phyloP scores from a whole-genome alignment of 148 eudicot genomes.

The Vaccinium corymbosum region DNA sequence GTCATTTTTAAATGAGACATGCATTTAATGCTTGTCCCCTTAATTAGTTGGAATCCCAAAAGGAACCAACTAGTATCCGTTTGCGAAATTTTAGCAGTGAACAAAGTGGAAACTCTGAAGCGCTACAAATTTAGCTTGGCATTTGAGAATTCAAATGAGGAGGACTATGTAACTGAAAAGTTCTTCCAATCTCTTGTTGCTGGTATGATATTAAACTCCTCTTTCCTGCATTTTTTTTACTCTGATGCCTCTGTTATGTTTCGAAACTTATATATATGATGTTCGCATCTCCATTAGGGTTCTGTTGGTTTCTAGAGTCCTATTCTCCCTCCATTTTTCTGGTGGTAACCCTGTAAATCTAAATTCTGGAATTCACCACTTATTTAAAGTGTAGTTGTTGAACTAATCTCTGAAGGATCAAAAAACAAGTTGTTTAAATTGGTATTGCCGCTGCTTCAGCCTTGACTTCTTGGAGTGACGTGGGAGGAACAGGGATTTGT shows the following conservation, averaged over 20 bases:
- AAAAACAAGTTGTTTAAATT: background rate
- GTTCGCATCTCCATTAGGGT: background rate
- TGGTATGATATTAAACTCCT: constrained; percentile 42
- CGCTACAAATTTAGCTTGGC: constrained; percentile 92
- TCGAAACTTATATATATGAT: background rate
- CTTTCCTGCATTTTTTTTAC: background rate
- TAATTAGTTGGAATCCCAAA: too few species aligned
- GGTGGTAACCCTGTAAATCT: background rate
- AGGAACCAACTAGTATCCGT: too few species aligned
- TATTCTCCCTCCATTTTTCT: background rate
- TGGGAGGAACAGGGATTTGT: background rate
- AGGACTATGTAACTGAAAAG: constrained; percentile 96
- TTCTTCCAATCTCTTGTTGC: constrained; percentile 98
- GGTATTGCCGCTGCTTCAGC: background rate
- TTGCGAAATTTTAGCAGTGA: constrained; percentile 55
- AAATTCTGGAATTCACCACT: background rate
- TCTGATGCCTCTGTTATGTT: constrained; percentile 2
- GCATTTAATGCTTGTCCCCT: too few species aligned
- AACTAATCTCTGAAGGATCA: background rate
- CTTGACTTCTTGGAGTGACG: background rate
- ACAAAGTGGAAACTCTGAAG: constrained; percentile 71
- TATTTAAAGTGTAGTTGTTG: background rate
- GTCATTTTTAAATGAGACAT: too few species aligned
- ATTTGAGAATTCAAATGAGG: constrained; percentile 95
- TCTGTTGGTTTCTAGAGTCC: background rate